These are phyloP conservation scores for Kodamaea fukazawae DNA, from an alignment of 805 yeast species.

Conservation along the genomic window DNA sequence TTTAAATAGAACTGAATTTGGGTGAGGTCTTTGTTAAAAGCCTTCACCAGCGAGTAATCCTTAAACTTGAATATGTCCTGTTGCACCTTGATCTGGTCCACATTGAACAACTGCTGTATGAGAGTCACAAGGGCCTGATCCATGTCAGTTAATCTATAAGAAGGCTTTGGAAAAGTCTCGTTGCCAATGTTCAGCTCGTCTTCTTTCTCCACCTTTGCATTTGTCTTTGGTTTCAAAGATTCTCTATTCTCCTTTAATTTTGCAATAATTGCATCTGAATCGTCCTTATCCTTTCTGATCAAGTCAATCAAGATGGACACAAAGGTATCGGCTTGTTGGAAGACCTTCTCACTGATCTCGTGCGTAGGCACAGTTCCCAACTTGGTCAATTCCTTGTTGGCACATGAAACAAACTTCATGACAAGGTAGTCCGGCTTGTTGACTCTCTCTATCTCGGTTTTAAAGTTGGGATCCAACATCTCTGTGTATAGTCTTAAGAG, in stretches of 20 bases:
- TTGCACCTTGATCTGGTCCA: slow-evolving; percentile 51
- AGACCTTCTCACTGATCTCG: slow-evolving; percentile 32
- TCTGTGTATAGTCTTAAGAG: slow-evolving; percentile 64
- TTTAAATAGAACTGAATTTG: slow-evolving; percentile 32
- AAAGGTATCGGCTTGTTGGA: slow-evolving; percentile 35
- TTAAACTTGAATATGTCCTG: slow-evolving; percentile 48
- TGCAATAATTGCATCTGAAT: slow-evolving; percentile 36
- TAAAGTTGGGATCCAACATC: slow-evolving; percentile 46
- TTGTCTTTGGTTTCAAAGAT: slow-evolving; percentile 28
- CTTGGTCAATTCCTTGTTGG: slow-evolving; percentile 51
- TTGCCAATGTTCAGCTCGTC: not conserved
- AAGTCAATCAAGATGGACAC: slow-evolving; percentile 36
- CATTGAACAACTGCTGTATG: slow-evolving; percentile 47
- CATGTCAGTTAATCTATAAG: slow-evolving; percentile 55
- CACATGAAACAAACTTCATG: slow-evolving; percentile 50
- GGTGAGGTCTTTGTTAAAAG: slow-evolving; percentile 35
- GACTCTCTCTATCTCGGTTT: slow-evolving; percentile 27
- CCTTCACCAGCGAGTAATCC: slow-evolving; percentile 37
- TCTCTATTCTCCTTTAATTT: slow-evolving; percentile 44
- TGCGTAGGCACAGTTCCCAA: slow-evolving; percentile 30
- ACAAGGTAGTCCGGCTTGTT: slow-evolving; percentile 46
- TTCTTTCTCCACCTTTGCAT: not conserved
- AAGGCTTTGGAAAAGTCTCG: slow-evolving; percentile 38
- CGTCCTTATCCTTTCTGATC: slow-evolving; percentile 35
- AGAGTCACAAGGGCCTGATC: slow-evolving; percentile 43